Evolutionary conservation across 73 alveolate species (phyloP).

Genomic region (Blepharisma japonicum): DNA sequence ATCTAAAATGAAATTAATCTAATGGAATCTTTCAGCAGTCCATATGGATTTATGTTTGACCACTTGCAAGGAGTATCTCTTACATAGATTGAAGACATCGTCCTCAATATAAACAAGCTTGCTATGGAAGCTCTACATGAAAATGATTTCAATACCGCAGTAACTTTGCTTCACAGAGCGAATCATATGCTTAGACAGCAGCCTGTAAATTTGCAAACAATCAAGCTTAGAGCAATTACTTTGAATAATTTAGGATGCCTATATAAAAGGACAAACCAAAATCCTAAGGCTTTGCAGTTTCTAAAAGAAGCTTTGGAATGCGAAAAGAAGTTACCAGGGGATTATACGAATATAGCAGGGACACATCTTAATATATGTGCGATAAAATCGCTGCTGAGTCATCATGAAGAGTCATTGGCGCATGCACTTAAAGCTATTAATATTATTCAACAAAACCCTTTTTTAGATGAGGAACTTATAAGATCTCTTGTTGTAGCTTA

Average conservation of each 20-base stretch:
- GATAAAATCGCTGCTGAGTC: constrained; percentile 57
- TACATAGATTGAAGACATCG: constrained; percentile 11
- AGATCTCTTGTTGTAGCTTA: constrained; percentile 14
- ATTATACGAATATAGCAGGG: constrained; percentile 54
- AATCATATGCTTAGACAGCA: constrained; percentile 7
- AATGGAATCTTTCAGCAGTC: no score
- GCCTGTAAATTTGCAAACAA: background rate
- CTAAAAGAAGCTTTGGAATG: constrained; percentile 21
- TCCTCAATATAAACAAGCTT: background rate
- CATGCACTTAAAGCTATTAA: constrained; percentile 56
- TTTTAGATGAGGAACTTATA: background rate
- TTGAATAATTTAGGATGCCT: constrained; percentile 17
- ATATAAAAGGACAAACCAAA: background rate
- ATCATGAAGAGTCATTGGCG: constrained; percentile 73
- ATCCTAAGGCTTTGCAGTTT: background rate
- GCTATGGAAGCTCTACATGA: constrained; percentile 6
- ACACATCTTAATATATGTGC: constrained; percentile 89
- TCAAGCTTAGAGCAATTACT: constrained; percentile 18
- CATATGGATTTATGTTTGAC: no score
- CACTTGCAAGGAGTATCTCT: background rate
- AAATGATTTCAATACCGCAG: background rate
- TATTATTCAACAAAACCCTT: background rate
- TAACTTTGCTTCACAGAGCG: background rate
- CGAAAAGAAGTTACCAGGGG: constrained; percentile 14
- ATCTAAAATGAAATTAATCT: no score